A percentile compares a stretch with the other conserved stretches of the same genome.
Conservation (phyloP, 2,329 filamentous ascomycete species). For the Ophiognomonia clavigignenti-juglandacearum region DNA sequence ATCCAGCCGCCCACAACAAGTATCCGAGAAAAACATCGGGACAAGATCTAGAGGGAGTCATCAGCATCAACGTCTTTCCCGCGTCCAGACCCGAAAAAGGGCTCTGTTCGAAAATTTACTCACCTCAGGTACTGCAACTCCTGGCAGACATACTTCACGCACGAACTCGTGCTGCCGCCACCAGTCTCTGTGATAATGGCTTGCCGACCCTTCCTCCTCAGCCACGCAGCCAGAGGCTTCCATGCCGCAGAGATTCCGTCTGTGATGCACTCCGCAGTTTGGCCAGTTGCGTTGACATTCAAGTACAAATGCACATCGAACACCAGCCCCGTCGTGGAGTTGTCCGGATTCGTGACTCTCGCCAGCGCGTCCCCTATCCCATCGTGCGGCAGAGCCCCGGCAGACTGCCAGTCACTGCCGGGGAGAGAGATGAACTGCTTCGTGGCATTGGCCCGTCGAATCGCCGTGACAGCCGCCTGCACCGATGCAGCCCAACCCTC, state of each 20-base stretch:
- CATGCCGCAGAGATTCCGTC: slow-evolving; percentile 33
- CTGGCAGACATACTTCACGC: slow-evolving; percentile 25
- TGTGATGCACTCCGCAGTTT: slow-evolving; percentile 44
- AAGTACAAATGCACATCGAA: slow-evolving; percentile 58
- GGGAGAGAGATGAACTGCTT: slow-evolving; percentile 59
- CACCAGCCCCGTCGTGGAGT: slow-evolving; percentile 47
- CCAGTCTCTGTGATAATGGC: slow-evolving; percentile 32
- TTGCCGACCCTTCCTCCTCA: slow-evolving; percentile 27
- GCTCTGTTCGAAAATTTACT: background rate
- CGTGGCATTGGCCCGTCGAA: slow-evolving; percentile 55
- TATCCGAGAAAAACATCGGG: slow-evolving; percentile 4
- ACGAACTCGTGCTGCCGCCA: slow-evolving; percentile 28
- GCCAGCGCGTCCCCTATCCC: slow-evolving; percentile 42
- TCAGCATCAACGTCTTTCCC: background rate
- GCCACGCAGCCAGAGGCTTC: slow-evolving; percentile 27
- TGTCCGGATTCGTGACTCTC: slow-evolving; percentile 52
- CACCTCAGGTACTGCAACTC: slow-evolving; percentile 26
- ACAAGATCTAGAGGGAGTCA: background rate
- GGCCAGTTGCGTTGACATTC: slow-evolving; percentile 53
- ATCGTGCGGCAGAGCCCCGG: slow-evolving; percentile 40
- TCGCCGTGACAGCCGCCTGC: slow-evolving; percentile 58
- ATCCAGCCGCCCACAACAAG: background rate
- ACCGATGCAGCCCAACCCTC: slow-evolving; percentile 52
- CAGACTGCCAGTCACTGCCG: slow-evolving; percentile 46
- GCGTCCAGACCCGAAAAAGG: too few relatives aligned